Evolutionary conservation across 1,284 basidiomycete species (phyloP).

Genomic region (Sporisorium sorghi): DNA sequence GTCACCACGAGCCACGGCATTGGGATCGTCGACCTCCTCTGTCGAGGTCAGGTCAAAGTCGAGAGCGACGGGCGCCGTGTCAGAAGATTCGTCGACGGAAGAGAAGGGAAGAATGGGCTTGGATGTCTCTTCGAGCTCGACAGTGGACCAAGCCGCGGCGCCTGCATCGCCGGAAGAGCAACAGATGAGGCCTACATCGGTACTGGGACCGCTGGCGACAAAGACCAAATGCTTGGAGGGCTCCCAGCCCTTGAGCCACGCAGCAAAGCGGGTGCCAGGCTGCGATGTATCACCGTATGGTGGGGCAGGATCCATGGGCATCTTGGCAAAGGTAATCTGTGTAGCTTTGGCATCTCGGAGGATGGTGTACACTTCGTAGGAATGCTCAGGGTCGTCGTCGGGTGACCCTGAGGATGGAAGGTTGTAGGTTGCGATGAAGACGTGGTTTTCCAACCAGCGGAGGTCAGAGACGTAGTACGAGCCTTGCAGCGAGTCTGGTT

Average conservation of each 20-base stretch:
- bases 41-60: constrained; percentile 78
- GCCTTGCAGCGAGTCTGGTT: constrained; percentile 73
- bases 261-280: constrained; percentile 74
- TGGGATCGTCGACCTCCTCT: constrained; percentile 73
- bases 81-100: constrained; percentile 76
- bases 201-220: constrained; percentile 79
- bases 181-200: constrained; percentile 80
- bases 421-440: constrained; percentile 79
- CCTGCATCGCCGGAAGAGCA: constrained; percentile 66
- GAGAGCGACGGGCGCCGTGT: constrained; percentile 79
- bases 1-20: constrained; percentile 72
- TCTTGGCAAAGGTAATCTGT: constrained; percentile 72
- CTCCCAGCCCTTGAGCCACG: constrained; percentile 77
- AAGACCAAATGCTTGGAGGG: constrained; percentile 76
- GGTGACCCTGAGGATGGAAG: constrained; percentile 51
- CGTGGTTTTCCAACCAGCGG: constrained; percentile 79
- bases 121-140: constrained; percentile 80
- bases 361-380: constrained; percentile 75
- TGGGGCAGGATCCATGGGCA: constrained; percentile 73
- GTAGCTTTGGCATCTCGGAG: constrained; percentile 76
- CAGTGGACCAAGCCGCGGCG: constrained; percentile 76
- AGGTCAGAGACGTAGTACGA: constrained; percentile 73
- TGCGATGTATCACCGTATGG: constrained; percentile 74
- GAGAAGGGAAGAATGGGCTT: constrained; percentile 76
- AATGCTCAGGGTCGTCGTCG: constrained; percentile 70